Conservation (phyloP, 1,284 basidiomycete species). For the Lignosus rhinocerotis region DNA sequence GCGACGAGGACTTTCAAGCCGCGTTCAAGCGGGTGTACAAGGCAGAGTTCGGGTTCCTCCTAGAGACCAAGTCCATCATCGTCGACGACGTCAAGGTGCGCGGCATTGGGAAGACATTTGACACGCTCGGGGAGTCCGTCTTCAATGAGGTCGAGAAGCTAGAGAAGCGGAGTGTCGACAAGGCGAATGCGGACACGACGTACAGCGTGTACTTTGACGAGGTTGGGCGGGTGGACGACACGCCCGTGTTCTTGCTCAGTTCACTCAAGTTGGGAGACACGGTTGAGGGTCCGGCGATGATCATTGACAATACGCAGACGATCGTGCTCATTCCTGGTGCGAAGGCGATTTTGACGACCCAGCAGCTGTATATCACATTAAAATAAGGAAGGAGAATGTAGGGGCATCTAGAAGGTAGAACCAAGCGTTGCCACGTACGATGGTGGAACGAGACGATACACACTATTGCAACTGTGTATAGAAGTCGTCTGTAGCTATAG, state of each 20-base stretch:
- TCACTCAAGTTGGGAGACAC: conserved; percentile 68
- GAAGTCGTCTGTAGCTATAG: too few relatives aligned
- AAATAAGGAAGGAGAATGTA: conserved; percentile 24
- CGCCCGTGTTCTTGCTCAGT: conserved; percentile 78
- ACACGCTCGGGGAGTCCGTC: conserved; percentile 79
- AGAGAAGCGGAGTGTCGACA: conserved; percentile 41
- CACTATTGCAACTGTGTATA: too few relatives aligned
- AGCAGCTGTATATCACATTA: conserved; percentile 72
- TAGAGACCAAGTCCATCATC: conserved; percentile 78
- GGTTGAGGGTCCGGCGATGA: conserved; percentile 82
- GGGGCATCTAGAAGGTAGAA: too few relatives aligned
- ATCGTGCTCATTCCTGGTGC: conserved; percentile 79
- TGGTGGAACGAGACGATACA: too few relatives aligned
- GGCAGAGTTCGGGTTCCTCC: conserved; percentile 89
- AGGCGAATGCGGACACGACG: conserved; percentile 48
- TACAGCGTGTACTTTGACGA: conserved; percentile 81
- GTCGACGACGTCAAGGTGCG: conserved; percentile 93
- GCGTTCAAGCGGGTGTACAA: conserved; percentile 81
- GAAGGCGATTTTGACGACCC: conserved; percentile 64
- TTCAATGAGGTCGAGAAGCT: conserved; percentile 67
- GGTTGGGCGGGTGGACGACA: conserved; percentile 70
- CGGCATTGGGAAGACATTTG: conserved; percentile 89
- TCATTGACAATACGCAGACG: conserved; percentile 92
- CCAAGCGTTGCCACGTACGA: too few relatives aligned
- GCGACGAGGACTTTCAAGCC: conserved; percentile 72